Evolutionary conservation across 495 filamentous ascomycete species (phyloP).

Genomic region (Aspergillus wentii): DNA sequence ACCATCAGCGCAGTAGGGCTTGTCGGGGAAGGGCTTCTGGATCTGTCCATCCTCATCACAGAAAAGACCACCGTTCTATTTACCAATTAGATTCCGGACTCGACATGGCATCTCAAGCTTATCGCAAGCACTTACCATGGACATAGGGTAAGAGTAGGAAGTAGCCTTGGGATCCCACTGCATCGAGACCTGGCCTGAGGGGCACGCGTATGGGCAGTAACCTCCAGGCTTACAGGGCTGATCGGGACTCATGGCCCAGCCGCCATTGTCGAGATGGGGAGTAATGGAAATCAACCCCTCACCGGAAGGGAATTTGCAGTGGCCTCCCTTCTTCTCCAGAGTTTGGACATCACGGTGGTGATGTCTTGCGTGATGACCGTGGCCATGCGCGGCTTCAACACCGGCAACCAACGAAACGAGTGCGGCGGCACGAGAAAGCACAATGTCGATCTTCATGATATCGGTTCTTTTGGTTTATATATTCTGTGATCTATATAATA

Average conservation of each 20-base stretch:
- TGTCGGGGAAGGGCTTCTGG: conserved; percentile 64
- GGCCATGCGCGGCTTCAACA: conserved; percentile 36
- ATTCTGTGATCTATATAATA: too few relatives aligned
- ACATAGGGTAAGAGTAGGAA: conserved; percentile 62
- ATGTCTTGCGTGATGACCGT: conserved; percentile 27
- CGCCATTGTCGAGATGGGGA: conserved; percentile 60
- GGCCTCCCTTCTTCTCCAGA: conserved; percentile 38
- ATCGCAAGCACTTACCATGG: conserved; percentile 56
- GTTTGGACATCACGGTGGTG: conserved; percentile 16
- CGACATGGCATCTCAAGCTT: background rate
- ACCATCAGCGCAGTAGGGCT: conserved; percentile 68
- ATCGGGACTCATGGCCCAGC: conserved; percentile 81
- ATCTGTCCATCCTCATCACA: conserved; percentile 65
- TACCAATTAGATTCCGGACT: background rate
- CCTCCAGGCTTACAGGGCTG: conserved; percentile 62
- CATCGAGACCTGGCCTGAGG: conserved; percentile 67
- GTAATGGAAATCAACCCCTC: conserved; percentile 66
- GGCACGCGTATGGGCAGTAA: conserved; percentile 78
- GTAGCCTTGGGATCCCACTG: conserved; percentile 75
- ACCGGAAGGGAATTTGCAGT: conserved; percentile 63
- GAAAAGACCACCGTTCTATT: conserved; percentile 70
- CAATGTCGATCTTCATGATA: conserved; percentile 34
- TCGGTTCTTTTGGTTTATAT: background rate
- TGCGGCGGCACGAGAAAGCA: conserved; percentile 19
- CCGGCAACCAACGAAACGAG: conserved; percentile 61